Evolutionary conservation across 148 eudicot genomes (phyloP).

Genomic region (Oxyria digyna): DNA sequence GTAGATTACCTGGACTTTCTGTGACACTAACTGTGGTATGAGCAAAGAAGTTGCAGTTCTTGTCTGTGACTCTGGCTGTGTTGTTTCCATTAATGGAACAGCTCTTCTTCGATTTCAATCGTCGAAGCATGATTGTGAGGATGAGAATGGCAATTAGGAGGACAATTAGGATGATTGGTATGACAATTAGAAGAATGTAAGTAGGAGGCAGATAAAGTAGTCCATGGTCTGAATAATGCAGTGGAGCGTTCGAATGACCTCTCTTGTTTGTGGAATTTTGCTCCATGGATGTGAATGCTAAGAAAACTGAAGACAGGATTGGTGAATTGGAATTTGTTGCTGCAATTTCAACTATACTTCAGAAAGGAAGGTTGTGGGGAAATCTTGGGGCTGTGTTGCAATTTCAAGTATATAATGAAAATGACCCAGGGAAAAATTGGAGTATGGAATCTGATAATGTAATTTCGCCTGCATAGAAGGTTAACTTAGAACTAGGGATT

Average conservation of each 20-base stretch:
- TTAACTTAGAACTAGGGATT: background rate
- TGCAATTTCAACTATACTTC: background rate
- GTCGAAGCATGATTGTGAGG: conserved; percentile 40
- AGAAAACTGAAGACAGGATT: background rate
- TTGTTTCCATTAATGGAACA: conserved; percentile 13
- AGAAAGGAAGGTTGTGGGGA: background rate
- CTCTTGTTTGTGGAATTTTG: background rate
- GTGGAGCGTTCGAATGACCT: conserved; percentile 4
- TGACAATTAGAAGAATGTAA: conserved; percentile 35
- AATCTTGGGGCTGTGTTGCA: background rate
- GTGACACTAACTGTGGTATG: conserved; percentile 15
- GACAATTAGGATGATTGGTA: conserved; percentile 47
- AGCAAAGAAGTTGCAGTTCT: conserved; percentile 18
- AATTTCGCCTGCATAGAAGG: background rate
- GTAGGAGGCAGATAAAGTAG: conserved; percentile 12
- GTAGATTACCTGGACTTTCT: conserved; percentile 29
- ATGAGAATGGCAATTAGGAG: conserved; percentile 36
- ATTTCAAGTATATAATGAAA: background rate
- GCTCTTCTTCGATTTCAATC: conserved; percentile 26
- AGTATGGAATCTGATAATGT: background rate
- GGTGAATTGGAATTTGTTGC: background rate
- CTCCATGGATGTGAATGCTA: conserved; percentile 7
- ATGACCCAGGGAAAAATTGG: background rate
- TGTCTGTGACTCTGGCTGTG: conserved; percentile 12
- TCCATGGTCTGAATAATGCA: background rate